phyloP scores from a whole-genome alignment of 371 early-diverging fungal species.

The Rhizopus stolonifer region DNA sequence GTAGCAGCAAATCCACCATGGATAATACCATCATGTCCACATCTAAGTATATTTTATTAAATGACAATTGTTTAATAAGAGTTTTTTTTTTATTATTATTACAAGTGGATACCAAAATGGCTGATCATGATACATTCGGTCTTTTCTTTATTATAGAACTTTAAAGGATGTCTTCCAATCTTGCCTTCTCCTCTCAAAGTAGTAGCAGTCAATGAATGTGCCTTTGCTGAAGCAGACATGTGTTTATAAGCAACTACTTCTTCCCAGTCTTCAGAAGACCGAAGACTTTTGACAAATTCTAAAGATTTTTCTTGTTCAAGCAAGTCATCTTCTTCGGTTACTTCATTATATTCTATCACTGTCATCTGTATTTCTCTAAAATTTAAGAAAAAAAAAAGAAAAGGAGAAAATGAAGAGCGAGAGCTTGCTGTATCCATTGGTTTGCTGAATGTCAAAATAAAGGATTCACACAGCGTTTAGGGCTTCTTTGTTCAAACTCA shows the following conservation, averaged over 20 bases:
- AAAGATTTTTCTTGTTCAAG: slow-evolving; percentile 28
- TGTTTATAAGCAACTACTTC: slow-evolving; percentile 47
- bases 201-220: slow-evolving; percentile 55
- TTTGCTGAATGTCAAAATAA: slow-evolving; percentile 4
- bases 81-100: no score
- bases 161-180: slow-evolving; percentile 43
- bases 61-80: no score
- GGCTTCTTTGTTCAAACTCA: no score
- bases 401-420: neutral
- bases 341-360: slow-evolving; percentile 6
- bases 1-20: slow-evolving; percentile 76
- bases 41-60: no score
- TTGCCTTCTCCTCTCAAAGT: slow-evolving; percentile 50
- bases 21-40: slow-evolving; percentile 72
- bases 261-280: slow-evolving; percentile 31
- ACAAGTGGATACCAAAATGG: slow-evolving; percentile 43
- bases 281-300: slow-evolving; percentile 24
- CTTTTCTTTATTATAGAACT: slow-evolving; percentile 44
- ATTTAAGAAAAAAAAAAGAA: neutral
- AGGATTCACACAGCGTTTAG: no score
- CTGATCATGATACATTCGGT: slow-evolving; percentile 38
- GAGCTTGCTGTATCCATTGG: neutral
- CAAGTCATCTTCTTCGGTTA: slow-evolving; percentile 12
- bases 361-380: neutral
- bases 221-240: slow-evolving; percentile 32